A percentile compares a stretch with the other conserved stretches of the same genome.
phyloP scores from a whole-genome alignment of 2,329 filamentous ascomycete genomes.

The Lachnellula suecica region DNA sequence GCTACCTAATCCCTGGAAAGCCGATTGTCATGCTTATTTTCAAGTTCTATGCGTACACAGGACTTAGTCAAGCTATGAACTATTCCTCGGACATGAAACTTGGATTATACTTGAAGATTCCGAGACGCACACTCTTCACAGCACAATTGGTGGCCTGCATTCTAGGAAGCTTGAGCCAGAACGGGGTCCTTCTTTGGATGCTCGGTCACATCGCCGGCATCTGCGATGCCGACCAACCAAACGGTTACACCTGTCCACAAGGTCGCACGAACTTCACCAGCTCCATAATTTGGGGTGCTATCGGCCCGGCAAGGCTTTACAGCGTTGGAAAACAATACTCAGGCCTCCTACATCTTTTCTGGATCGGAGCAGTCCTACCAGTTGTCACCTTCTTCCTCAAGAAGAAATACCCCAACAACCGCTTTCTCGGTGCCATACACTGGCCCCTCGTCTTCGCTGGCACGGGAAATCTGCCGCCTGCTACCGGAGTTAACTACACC shows the following conservation, averaged over 20 bases:
- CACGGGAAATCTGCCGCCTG: slow-evolving; percentile 54
- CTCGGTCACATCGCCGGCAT: slow-evolving; percentile 62
- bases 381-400: slow-evolving; percentile 54
- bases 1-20: slow-evolving; percentile 50
- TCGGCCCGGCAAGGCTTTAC: slow-evolving; percentile 70
- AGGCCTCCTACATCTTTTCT: slow-evolving; percentile 69
- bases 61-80: slow-evolving; percentile 45
- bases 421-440: slow-evolving; percentile 52
- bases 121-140: slow-evolving; percentile 14
- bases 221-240: slow-evolving; percentile 49
- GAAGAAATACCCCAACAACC: slow-evolving; percentile 57
- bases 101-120: slow-evolving; percentile 22
- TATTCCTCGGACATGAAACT: slow-evolving; percentile 36
- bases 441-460: slow-evolving; percentile 56
- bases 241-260: slow-evolving; percentile 48
- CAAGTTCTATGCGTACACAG: slow-evolving; percentile 66
- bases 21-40: slow-evolving; percentile 76
- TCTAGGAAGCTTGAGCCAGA: slow-evolving; percentile 49
- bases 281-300: slow-evolving; percentile 71
- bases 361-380: slow-evolving; percentile 63
- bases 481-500: slow-evolving; percentile 69
- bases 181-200: slow-evolving; percentile 45
- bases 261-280: slow-evolving; percentile 55
- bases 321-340: slow-evolving; percentile 61
- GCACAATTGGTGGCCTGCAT: slow-evolving; percentile 41